phyloP scores from a whole-genome alignment of 192 early-diverging fungal genomes.

The Linderina pennispora region DNA sequence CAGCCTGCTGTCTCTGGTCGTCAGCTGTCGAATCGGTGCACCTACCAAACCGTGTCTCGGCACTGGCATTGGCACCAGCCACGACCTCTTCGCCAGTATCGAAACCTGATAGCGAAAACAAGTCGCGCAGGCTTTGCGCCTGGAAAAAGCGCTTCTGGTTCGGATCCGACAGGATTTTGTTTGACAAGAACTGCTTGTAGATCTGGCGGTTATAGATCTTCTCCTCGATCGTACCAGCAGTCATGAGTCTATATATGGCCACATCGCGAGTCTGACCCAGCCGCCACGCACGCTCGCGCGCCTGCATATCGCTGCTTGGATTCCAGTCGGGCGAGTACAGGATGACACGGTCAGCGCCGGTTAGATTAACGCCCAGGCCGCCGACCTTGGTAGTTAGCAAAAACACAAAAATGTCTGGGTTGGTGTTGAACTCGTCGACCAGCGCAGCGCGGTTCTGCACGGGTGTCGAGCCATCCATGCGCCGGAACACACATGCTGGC shows the following conservation, averaged over 20 bases:
- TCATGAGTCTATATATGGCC: conserved; percentile 94
- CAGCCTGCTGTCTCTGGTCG: conserved; percentile 15
- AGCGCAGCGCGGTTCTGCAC: conserved; percentile 76
- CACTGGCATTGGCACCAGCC: not conserved
- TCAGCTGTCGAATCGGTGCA: not conserved
- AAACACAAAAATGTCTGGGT: conserved; percentile 73
- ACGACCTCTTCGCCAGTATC: conserved; percentile 4
- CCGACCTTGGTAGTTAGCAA: conserved; percentile 97
- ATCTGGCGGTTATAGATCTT: conserved; percentile 98
- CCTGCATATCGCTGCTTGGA: conserved; percentile 92
- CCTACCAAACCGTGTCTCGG: not conserved
- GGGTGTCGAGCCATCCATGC: conserved; percentile 96
- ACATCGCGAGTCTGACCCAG: conserved; percentile 85
- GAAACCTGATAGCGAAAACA: conserved; percentile 70
- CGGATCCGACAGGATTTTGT: conserved; percentile 91
- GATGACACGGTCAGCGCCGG: conserved; percentile 88
- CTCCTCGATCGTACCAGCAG: conserved; percentile 88
- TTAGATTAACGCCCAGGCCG: conserved; percentile 92
- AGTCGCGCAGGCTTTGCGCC: conserved; percentile 70
- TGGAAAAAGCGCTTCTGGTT: conserved; percentile 88
- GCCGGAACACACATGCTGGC: conserved; percentile 58
- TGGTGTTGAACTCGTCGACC: conserved; percentile 83
- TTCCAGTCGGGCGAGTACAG: conserved; percentile 99
- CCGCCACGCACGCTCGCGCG: conserved; percentile 92
- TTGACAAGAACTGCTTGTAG: conserved; percentile 95